phyloP scores from a whole-genome alignment of 768 basidiomycete species.

The Hortiboletus campestris region DNA sequence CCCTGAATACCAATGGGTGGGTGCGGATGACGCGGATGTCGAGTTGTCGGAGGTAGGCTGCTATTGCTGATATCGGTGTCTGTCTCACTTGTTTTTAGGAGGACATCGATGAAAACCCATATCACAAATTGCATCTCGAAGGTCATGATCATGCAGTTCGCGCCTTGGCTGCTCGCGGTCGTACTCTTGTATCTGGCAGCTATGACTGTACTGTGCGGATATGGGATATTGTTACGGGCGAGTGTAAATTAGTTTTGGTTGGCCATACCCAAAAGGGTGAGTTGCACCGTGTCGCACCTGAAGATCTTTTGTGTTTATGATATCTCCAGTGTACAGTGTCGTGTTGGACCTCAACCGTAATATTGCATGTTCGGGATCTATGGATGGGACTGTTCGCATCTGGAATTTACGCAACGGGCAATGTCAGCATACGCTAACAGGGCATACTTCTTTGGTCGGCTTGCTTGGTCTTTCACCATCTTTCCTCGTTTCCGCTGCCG shows the following conservation, averaged over 20 bases:
- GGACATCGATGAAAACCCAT: conserved; percentile 81
- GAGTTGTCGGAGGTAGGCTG: conserved; percentile 50
- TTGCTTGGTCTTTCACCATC: conserved; percentile 87
- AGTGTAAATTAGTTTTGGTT: conserved; percentile 73
- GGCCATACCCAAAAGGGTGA: conserved; percentile 91
- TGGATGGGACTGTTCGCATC: conserved; percentile 96
- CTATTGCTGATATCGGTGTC: not conserved
- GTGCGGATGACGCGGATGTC: conserved; percentile 57
- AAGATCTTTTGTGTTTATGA: conserved; percentile 5
- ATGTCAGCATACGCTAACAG: conserved; percentile 76
- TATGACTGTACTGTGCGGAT: conserved; percentile 95
- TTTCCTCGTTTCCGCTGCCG: conserved; percentile 91
- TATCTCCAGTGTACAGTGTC: conserved; percentile 81
- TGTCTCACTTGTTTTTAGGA: conserved; percentile 38
- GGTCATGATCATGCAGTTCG: conserved; percentile 93
- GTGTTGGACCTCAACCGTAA: conserved; percentile 84
- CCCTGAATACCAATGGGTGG: conserved; percentile 68
- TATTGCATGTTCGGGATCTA: conserved; percentile 94
- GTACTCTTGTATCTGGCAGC: conserved; percentile 90
- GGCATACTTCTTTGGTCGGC: conserved; percentile 94
- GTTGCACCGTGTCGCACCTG: conserved; percentile 26
- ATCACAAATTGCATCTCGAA: conserved; percentile 77
- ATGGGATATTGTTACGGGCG: conserved; percentile 88
- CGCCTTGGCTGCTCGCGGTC: conserved; percentile 86
- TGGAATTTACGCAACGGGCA: conserved; percentile 87